phyloP scores from a whole-genome alignment of 305 asterid genomes.

The Rubia tinctorum region DNA sequence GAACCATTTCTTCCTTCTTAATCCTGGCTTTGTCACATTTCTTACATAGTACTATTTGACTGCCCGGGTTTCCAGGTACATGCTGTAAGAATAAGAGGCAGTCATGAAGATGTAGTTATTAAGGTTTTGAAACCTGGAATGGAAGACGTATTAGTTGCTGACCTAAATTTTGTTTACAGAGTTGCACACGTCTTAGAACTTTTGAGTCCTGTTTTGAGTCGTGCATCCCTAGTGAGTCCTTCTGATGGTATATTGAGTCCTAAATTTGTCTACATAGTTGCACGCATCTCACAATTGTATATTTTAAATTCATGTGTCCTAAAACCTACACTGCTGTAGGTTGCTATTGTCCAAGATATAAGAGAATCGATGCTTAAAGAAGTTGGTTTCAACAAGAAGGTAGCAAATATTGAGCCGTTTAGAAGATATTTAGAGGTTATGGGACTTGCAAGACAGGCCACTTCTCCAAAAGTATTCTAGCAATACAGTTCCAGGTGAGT shows the following conservation, averaged over 20 bases:
- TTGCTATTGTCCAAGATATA: slow-evolving; percentile 93
- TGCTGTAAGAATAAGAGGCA: slow-evolving; percentile 79
- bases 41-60: slow-evolving; percentile 10
- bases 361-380: slow-evolving; percentile 98
- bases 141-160: slow-evolving; percentile 88
- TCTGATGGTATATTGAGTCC: neutral
- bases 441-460: slow-evolving; percentile 91
- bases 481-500: slow-evolving; percentile 64
- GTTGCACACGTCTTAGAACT: slow-evolving; percentile 93
- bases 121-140: slow-evolving; percentile 98
- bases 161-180: slow-evolving; percentile 83
- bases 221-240: slow-evolving; percentile 85
- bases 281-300: neutral
- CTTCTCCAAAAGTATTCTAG: slow-evolving; percentile 89
- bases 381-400: slow-evolving; percentile 92
- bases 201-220: slow-evolving; percentile 90
- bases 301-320: neutral
- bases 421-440: slow-evolving; percentile 77
- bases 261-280: neutral
- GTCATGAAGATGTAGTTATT: slow-evolving; percentile 88
- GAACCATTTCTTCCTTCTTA: slow-evolving; percentile 9
- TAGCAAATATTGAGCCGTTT: slow-evolving; percentile 76
- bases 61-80: slow-evolving; percentile 64
- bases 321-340: slow-evolving; percentile 37
- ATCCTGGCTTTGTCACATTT: slow-evolving; percentile 2